Percentiles rank a stretch among this genome's conserved stretches.
These are phyloP conservation scores for Fusarium beomiforme DNA, from an alignment of 2,329 filamentous ascomycete species.

Conservation along the genomic window DNA sequence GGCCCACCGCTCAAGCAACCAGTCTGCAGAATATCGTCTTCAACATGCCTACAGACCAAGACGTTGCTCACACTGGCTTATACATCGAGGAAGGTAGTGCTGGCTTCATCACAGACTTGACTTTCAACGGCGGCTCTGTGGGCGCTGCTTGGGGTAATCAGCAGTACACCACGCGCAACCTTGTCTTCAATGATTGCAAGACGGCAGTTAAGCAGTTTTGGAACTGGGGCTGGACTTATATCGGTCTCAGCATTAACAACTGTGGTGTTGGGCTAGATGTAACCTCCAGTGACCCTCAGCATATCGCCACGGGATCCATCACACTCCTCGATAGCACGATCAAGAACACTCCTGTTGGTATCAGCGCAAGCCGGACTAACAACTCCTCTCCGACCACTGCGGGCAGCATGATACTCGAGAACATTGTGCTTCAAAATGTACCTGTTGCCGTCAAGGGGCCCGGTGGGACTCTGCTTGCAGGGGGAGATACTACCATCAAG, in stretches of 20 bases:
- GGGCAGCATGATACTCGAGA: not conserved
- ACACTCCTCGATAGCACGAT: not conserved
- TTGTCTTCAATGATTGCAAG: not conserved
- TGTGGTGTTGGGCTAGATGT: not conserved
- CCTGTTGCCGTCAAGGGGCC: not conserved
- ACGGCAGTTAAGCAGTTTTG: not conserved
- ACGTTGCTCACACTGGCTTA: not conserved
- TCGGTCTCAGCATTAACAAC: not conserved
- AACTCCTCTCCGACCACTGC: not conserved
- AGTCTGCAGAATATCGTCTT: not conserved
- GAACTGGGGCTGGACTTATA: not conserved
- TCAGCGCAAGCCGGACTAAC: not conserved
- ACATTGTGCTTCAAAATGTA: not conserved
- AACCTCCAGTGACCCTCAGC: not conserved
- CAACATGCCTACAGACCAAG: not conserved
- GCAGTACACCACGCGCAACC: not conserved
- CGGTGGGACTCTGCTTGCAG: not conserved
- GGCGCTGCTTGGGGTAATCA: not conserved
- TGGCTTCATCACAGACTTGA: not conserved
- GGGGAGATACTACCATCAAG: not conserved
- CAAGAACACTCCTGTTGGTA: not conserved
- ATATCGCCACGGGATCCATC: not conserved
- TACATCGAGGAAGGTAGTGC: not conserved
- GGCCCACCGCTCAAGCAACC: not conserved
- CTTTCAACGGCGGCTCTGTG: not conserved